Conservation (phyloP, 495 filamentous ascomycete species). For the Schizothecium vesticola region DNA sequence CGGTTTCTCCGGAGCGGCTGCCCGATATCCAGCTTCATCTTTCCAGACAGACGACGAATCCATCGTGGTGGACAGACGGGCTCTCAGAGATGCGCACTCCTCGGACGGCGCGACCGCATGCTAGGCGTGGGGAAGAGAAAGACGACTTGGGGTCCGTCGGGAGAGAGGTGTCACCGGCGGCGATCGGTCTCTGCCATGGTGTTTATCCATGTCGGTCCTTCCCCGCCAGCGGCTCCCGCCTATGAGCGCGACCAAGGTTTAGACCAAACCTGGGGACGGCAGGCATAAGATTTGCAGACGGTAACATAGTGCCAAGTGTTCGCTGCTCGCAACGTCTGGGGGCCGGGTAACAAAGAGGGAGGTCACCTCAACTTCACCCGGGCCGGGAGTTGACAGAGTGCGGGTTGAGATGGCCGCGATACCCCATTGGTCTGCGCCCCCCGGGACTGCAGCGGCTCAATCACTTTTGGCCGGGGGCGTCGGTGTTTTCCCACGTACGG, state of each 20-base stretch:
- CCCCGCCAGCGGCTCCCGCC: background rate
- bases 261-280: background rate
- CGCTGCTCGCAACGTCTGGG: background rate
- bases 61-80: background rate
- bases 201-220: background rate
- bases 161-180: background rate
- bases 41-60: background rate
- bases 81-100: background rate
- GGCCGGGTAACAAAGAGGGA: background rate
- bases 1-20: background rate
- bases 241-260: background rate
- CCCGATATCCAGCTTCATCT: background rate
- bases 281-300: background rate
- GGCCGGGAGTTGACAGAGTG: background rate
- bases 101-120: background rate
- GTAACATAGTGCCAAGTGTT: background rate
- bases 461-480: background rate
- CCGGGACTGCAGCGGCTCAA: background rate
- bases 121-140: background rate
- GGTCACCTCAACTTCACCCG: background rate
- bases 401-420: background rate
- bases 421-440: background rate
- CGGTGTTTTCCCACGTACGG: background rate
- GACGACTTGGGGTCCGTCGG: background rate
- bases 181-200: background rate